Conservation (phyloP, 2,329 filamentous ascomycete genomes). For the Claviceps pazoutovae region DNA sequence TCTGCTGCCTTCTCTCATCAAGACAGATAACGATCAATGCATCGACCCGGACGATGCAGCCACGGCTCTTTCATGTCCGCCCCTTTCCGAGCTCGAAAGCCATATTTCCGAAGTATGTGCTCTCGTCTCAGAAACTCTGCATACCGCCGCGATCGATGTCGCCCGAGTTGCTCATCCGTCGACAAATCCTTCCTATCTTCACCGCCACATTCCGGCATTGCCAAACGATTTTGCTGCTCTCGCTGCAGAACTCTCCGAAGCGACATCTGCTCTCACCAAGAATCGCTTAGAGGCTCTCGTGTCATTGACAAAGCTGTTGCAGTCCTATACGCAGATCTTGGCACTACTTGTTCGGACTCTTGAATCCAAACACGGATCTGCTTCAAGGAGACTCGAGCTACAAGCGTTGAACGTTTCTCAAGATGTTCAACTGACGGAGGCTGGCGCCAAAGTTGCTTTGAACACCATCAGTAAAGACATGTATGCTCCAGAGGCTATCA, state of each 20-base stretch:
- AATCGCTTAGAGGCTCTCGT: conserved; percentile 26
- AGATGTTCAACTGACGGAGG: conserved; percentile 26
- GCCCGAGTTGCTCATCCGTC: conserved; percentile 33
- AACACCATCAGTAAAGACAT: conserved; percentile 23
- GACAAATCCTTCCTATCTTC: conserved; percentile 42
- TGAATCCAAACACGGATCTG: conserved; percentile 40
- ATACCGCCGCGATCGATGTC: conserved; percentile 32
- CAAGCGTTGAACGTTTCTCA: conserved; percentile 31
- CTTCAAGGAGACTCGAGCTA: conserved; percentile 38
- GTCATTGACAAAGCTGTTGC: conserved; percentile 25
- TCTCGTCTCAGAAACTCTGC: conserved; percentile 36
- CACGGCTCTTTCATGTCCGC: conserved; percentile 35
- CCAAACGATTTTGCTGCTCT: conserved; percentile 26
- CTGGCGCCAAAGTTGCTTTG: conserved; percentile 23
- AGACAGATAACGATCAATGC: conserved; percentile 19
- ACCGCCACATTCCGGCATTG: conserved; percentile 40
- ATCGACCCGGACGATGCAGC: conserved; percentile 22
- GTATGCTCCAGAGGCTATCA: conserved; percentile 30
- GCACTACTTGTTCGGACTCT: conserved; percentile 32
- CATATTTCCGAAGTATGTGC: conserved; percentile 34
- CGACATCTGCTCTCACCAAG: conserved; percentile 20
- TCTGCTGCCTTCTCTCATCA: conserved; percentile 36
- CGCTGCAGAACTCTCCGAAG: conserved; percentile 15
- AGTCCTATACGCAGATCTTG: conserved; percentile 25
- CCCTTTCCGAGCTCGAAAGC: conserved; percentile 31